Evolutionary conservation across 148 eudicot species (phyloP), one percentile per base, ranked within the genome.

Genomic region (Fallopia convolvulus): DNA sequence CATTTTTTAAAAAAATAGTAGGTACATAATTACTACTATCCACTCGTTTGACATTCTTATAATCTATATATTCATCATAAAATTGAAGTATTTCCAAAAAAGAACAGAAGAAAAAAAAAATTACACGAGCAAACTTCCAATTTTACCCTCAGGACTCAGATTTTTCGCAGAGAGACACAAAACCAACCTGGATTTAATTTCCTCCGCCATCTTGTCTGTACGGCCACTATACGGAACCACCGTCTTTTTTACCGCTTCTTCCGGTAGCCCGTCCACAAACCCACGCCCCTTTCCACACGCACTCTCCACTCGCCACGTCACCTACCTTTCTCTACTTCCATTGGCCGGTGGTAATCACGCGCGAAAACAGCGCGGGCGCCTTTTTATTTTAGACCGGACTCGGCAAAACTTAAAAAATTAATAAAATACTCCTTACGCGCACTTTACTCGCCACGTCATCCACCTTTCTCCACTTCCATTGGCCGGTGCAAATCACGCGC

Each of bases 221-320:
- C 71, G 71, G 71, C 33, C 33, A 32, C 13, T 30, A 65, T 65
- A 65, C 71, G 71, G 71, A 65, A 65, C 71, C 71, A 14, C 71
- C 71, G 40, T 65, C 71, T 12, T 65, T 65, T 65, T 65, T 5
- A 65, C 71, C 71, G 5, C 71, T 65, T 61, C 41, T 30, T 14
- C 42, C 71, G 71, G 71, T 65, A 32, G 4, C 71, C 68, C 1
- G 68, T 61, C 68, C 20, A 23, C 3, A 0, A 8, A 23, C 66
- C 66, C 32, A 60, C 66, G 33, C 13, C 2, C 13, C 12, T 23
- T 21, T 2, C 14, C 33, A 5, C 33, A 61, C 36, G 68, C 36
- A 13, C 36, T 11, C 30, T 13, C 20, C 68, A 15, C 60, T 6
- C 60, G 20, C 65, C 30, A 58, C 65, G 65, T 58, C 30, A 58